Evolutionary conservation across 2,329 filamentous ascomycete species (phyloP), one percentile per base, ranked within the genome.

Genomic region (Trichoderma sp.): DNA sequence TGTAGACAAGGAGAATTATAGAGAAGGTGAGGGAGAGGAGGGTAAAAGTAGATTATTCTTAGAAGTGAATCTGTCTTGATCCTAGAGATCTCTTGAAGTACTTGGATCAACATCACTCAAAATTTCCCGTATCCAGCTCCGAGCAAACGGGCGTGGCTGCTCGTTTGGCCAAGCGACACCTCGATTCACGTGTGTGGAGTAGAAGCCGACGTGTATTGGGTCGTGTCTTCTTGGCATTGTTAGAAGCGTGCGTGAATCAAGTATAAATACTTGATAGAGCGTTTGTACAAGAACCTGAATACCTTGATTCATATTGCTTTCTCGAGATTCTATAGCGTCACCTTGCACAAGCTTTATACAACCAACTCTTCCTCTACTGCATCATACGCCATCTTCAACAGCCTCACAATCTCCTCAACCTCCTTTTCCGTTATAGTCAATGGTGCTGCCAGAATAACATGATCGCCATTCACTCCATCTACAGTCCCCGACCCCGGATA

Each of bases 381-480:
- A 57, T 72, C 55, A 26, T 74, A 73, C 13, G 73, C 63, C 43
- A 55, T 67, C 62, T 73, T 68, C 12, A 73, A 53, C 55, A 73
- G n/a, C 43, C 43, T 63, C 50, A 73, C 68, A 68, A 73, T 8
- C 34, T 58, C 17, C 12, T 30, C 34, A 7, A 81, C 20, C 36
- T 81, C 74, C 13, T 74, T 75, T 9, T 74, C 72, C 0, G 85
- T 88, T 26, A 91, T 83, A 53, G 88, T 93, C 78, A 90, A 94
- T 0, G 92, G 86, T 1, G 93, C 92, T 2, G 91, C 87, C 17
- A 95, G 76, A n/a, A 94, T 84, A 43, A 93, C 82, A 78, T 93
- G 91, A 76, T 95, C 92, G 11, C 92, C 92, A 1, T 78, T 77
- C 1, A 87, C 83, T 47, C 92, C 85, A 73, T 86, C 90, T 1